Evolutionary conservation across 768 basidiomycete species (phyloP).

Genomic region (Phylloporus rhodoxanthus): DNA sequence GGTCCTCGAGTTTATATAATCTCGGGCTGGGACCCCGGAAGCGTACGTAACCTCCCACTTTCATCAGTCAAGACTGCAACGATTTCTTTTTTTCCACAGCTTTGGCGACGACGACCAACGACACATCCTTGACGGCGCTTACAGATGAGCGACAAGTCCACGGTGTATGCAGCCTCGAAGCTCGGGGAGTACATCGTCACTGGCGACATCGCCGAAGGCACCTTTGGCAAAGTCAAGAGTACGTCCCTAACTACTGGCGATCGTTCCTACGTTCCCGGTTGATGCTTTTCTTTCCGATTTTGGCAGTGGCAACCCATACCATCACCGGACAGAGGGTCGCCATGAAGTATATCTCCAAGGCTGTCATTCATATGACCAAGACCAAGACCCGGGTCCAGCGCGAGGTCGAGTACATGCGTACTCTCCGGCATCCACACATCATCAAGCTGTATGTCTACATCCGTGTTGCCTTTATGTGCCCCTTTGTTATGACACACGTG

Average conservation of each 20-base stretch:
- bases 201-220: slow-evolving; percentile 88
- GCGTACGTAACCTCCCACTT: slow-evolving; percentile 17
- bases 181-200: slow-evolving; percentile 90
- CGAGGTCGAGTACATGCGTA: slow-evolving; percentile 95
- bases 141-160: slow-evolving; percentile 23
- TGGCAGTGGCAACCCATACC: slow-evolving; percentile 83
- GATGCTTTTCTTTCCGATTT: slow-evolving; percentile 9
- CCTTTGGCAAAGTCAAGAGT: slow-evolving; percentile 99
- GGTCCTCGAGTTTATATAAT: slow-evolving; percentile 18
- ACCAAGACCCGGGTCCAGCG: slow-evolving; percentile 89
- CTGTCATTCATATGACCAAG: slow-evolving; percentile 85
- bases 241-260: slow-evolving; percentile 33
- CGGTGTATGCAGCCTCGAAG: slow-evolving; percentile 53
- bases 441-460: slow-evolving; percentile 76
- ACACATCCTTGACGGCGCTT: slow-evolving; percentile 10
- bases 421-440: slow-evolving; percentile 92
- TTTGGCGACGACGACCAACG: slow-evolving; percentile 11
- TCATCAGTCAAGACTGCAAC: slow-evolving; percentile 19
- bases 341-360: slow-evolving; percentile 96
- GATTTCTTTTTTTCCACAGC: slow-evolving; percentile 21
- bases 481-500: slow-evolving; percentile 3
- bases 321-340: slow-evolving; percentile 94
- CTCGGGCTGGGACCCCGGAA: slow-evolving; percentile 15
- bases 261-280: slow-evolving; percentile 11
- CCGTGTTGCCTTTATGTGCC: slow-evolving; percentile 2